Conservation (phyloP, 176 grass and related monocot species). For the Saccharum officinarum region DNA sequence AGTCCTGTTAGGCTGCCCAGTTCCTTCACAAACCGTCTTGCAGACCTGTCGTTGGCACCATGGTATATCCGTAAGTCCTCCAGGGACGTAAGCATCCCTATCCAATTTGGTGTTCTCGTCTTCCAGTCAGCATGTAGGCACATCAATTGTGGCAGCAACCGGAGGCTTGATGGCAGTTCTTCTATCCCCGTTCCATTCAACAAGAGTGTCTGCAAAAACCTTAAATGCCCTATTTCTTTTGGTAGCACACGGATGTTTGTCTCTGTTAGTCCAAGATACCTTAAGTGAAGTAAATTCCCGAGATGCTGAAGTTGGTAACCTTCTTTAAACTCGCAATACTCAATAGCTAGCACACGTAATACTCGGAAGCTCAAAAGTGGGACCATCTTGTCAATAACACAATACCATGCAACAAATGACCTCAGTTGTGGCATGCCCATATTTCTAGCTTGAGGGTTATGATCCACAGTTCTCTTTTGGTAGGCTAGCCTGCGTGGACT, state of each 20-base stretch:
- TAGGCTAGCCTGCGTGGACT: background rate
- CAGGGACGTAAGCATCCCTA: background rate
- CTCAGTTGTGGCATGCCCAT: background rate
- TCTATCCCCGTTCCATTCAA: background rate
- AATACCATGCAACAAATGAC: background rate
- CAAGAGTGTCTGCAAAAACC: background rate
- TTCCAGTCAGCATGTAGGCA: background rate
- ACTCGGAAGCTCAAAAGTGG: background rate
- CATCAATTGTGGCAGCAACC: background rate
- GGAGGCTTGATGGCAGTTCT: background rate
- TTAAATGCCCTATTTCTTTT: background rate
- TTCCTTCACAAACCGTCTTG: background rate
- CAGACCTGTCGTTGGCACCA: background rate
- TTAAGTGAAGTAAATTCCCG: slow-evolving; percentile 15
- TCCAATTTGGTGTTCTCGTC: background rate
- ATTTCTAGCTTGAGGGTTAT: background rate
- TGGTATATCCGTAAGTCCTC: background rate
- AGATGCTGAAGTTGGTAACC: background rate
- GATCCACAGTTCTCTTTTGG: background rate
- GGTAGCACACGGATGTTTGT: background rate
- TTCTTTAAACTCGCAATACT: background rate
- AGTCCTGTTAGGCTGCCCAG: background rate
- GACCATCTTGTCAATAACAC: background rate
- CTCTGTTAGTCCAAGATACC: background rate
- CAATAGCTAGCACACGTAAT: slow-evolving; percentile 14